A percentile compares a stretch with the other conserved stretches of the same genome.
phyloP scores from a whole-genome alignment of 306 rosid species.

The Dryas drummondii region DNA sequence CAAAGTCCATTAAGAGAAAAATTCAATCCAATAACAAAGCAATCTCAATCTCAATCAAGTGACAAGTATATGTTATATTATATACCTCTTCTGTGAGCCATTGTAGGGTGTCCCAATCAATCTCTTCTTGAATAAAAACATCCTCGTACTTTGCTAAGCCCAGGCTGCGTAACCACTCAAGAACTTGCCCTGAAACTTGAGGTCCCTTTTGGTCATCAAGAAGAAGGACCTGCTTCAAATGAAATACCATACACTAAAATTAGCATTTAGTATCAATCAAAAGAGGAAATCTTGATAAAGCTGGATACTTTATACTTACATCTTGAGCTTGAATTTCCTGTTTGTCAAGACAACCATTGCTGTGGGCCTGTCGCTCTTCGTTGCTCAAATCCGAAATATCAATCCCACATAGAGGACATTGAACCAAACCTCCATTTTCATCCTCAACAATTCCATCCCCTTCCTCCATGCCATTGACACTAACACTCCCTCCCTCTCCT shows the following conservation, averaged over 20 bases:
- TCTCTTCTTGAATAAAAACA: conserved; percentile 73
- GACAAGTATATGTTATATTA: neutral
- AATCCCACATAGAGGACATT: conserved; percentile 70
- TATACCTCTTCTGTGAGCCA: conserved; percentile 85
- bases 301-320: conserved; percentile 33
- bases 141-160: conserved; percentile 70
- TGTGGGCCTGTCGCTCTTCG: conserved; percentile 61
- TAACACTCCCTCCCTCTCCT: conserved; percentile 26
- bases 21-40: conserved; percentile 7
- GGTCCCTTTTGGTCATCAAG: conserved; percentile 31
- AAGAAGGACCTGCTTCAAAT: conserved; percentile 39
- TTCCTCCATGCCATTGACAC: conserved; percentile 21
- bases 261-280: neutral
- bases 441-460: conserved; percentile 21
- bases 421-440: conserved; percentile 27
- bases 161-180: conserved; percentile 54
- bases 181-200: conserved; percentile 30
- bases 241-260: neutral
- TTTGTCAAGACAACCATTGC: conserved; percentile 70
- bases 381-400: conserved; percentile 66
- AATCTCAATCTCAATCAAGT: neutral
- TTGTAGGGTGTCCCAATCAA: conserved; percentile 73
- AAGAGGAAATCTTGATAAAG: neutral
- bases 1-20: conserved; percentile 3
- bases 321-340: conserved; percentile 37